Evolutionary conservation across 2,329 filamentous ascomycete species (phyloP).

Genomic region (Claviceps spartinae): DNA sequence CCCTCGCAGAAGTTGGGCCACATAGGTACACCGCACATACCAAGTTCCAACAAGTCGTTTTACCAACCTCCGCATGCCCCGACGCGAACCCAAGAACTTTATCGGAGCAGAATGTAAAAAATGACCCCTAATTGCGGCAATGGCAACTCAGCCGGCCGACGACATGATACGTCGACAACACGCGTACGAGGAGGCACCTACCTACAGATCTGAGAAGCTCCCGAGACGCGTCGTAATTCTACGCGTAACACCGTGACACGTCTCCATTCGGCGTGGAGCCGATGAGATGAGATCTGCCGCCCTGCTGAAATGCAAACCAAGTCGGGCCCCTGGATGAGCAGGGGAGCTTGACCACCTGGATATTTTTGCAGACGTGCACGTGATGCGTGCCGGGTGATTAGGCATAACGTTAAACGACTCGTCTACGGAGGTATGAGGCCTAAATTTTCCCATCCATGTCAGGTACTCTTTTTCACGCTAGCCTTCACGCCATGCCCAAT

Average conservation of each 20-base stretch:
- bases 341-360: conserved; percentile 18
- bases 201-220: neutral
- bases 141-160: neutral
- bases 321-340: too few relatives aligned
- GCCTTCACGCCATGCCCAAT: too few relatives aligned
- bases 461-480: too few relatives aligned
- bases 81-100: too few relatives aligned
- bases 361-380: conserved; percentile 10
- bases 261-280: neutral
- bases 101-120: too few relatives aligned
- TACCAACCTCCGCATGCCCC: too few relatives aligned
- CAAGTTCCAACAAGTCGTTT: too few relatives aligned
- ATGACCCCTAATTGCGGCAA: neutral
- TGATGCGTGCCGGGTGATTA: neutral
- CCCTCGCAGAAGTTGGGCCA: too few relatives aligned
- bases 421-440: too few relatives aligned
- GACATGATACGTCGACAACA: neutral
- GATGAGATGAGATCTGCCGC: neutral
- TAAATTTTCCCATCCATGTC: too few relatives aligned
- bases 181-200: neutral
- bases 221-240: neutral
- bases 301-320: neutral
- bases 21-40: too few relatives aligned
- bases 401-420: too few relatives aligned
- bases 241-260: neutral